phyloP scores from a whole-genome alignment of 2,329 filamentous ascomycete species.

The Xylaria sp. region DNA sequence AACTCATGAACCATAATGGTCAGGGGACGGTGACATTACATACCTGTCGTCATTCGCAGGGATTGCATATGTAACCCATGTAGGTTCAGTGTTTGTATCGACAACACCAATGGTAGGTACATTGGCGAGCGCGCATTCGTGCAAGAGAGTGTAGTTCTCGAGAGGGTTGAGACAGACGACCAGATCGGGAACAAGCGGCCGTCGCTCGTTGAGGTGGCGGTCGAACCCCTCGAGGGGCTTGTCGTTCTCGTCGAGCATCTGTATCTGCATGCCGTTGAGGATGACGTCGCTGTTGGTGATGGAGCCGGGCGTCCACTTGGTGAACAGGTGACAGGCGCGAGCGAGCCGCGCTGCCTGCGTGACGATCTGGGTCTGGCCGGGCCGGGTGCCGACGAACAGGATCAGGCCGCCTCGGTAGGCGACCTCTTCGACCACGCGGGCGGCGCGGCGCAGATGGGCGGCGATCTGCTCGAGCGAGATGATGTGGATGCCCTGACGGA shows the following conservation, averaged over 20 bases:
- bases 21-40: slow-evolving; percentile 42
- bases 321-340: slow-evolving; percentile 86
- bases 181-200: slow-evolving; percentile 83
- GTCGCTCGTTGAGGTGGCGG: slow-evolving; percentile 69
- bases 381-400: slow-evolving; percentile 88
- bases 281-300: slow-evolving; percentile 96
- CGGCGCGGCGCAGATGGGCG: slow-evolving; percentile 88
- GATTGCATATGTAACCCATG: slow-evolving; percentile 95
- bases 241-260: slow-evolving; percentile 83
- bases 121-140: slow-evolving; percentile 88
- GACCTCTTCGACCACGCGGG: slow-evolving; percentile 91
- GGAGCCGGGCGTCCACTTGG: slow-evolving; percentile 89
- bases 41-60: slow-evolving; percentile 96
- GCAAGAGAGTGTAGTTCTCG: slow-evolving; percentile 90
- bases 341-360: slow-evolving; percentile 83
- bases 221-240: slow-evolving; percentile 69
- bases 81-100: slow-evolving; percentile 92
- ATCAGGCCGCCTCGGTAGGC: slow-evolving; percentile 84
- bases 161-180: slow-evolving; percentile 92
- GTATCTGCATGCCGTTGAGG: slow-evolving; percentile 73
- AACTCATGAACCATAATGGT: background rate
- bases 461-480: slow-evolving; percentile 91
- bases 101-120: slow-evolving; percentile 95
- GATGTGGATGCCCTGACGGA: slow-evolving; percentile 89
- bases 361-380: slow-evolving; percentile 82